phyloP scores from a whole-genome alignment of 164 flowering plant genomes.

The Vitis vinifera region ASM3070453v1 NC_081823.1:55501-56000 shows the following conservation, averaged over 20 bases:
- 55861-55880: constrained; percentile 74
- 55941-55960: constrained; percentile 81
- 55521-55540: too few relatives aligned
- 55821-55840: constrained; percentile 67
- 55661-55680: constrained; percentile 61
- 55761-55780: background rate
- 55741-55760: constrained; percentile 51
- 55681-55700: constrained; percentile 88
- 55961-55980: constrained; percentile 96
- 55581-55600: background rate
- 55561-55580: background rate
- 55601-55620: background rate
- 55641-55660: constrained; percentile 90
- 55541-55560: too few relatives aligned
- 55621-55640: constrained; percentile 15
- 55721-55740: constrained; percentile 73
- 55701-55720: constrained; percentile 81
- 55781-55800: background rate
- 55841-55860: constrained; percentile 64
- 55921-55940: constrained; percentile 73
- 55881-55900: constrained; percentile 78
- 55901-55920: constrained; percentile 75
- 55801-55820: constrained; percentile 1
- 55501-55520: too few relatives aligned
- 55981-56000: constrained; percentile 94